Percentiles rank a stretch among this genome's conserved stretches.
These are phyloP conservation scores for Bonia amplexicaulis DNA, from an alignment of 176 grass and related monocot genomes.

Conservation along the genomic window DNA sequence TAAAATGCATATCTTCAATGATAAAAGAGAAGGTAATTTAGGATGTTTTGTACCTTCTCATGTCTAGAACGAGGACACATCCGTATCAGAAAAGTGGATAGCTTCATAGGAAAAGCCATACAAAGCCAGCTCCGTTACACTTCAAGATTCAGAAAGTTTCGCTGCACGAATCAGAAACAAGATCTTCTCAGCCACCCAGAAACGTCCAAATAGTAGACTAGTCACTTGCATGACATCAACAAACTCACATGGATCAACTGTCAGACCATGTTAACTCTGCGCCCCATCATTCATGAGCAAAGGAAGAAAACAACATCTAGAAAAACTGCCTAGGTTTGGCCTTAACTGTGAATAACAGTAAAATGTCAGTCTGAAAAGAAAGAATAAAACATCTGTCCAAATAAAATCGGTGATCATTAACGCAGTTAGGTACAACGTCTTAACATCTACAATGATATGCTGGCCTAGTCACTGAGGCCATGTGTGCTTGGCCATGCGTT, in stretches of 20 bases:
- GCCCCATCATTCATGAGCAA: neutral
- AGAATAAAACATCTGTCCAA: neutral
- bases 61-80: conserved; percentile 39
- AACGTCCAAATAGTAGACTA: neutral
- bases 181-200: neutral
- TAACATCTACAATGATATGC: conserved; percentile 1
- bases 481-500: conserved; percentile 32
- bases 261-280: neutral
- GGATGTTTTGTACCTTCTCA: conserved; percentile 25
- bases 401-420: neutral
- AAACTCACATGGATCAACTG: neutral
- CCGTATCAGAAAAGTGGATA: conserved; percentile 23
- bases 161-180: conserved; percentile 5
- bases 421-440: neutral
- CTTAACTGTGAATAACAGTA: neutral
- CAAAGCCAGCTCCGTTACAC: conserved; percentile 4
- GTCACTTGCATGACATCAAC: neutral
- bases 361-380: neutral
- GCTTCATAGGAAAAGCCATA: conserved; percentile 33
- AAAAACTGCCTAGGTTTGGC: neutral
- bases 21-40: neutral
- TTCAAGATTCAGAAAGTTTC: conserved; percentile 5
- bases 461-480: conserved; percentile 8
- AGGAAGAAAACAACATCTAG: neutral
- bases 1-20: neutral